phyloP scores from a whole-genome alignment of 1,284 basidiomycete genomes.

The Ceratobasidium sp. region DNA sequence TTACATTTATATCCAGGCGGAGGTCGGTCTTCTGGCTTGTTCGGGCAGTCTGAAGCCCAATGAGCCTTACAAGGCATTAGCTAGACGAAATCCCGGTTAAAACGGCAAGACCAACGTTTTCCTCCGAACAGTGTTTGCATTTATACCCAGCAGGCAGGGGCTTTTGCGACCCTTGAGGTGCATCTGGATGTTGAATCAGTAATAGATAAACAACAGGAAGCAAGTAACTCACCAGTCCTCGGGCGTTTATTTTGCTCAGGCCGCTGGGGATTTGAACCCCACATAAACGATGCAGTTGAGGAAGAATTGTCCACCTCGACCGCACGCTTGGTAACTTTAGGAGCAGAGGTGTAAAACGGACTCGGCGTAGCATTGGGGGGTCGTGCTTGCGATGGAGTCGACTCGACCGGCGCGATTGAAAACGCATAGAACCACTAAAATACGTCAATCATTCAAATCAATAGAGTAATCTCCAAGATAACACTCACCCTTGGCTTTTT shows the following conservation, averaged over 20 bases:
- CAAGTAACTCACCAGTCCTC: constrained; percentile 4
- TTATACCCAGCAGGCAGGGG: constrained; percentile 46
- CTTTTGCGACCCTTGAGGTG: constrained; percentile 18
- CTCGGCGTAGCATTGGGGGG: constrained; percentile 79
- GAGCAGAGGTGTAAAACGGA: constrained; percentile 64
- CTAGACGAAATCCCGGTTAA: not conserved
- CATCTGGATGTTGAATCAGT: not conserved
- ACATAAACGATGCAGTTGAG: constrained; percentile 36
- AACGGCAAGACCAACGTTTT: constrained; percentile 21
- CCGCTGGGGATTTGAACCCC: constrained; percentile 29
- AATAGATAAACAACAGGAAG: not conserved
- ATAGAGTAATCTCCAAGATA: not conserved
- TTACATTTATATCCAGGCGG: constrained; percentile 80
- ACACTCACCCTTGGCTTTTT: constrained; percentile 85
- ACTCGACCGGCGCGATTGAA: constrained; percentile 64
- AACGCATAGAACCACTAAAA: constrained; percentile 83
- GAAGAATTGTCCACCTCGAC: constrained; percentile 24
- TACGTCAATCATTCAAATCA: constrained; percentile 23
- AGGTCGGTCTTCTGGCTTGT: constrained; percentile 65
- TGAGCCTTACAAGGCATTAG: constrained; percentile 29
- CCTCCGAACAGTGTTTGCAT: constrained; percentile 46
- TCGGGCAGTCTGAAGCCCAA: constrained; percentile 45
- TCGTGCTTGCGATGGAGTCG: constrained; percentile 57
- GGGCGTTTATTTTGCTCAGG: constrained; percentile 30
- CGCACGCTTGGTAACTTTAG: constrained; percentile 34